These are phyloP conservation scores for Artomyces pyxidatus DNA, from an alignment of 768 basidiomycete genomes.

Conservation along the genomic window DNA sequence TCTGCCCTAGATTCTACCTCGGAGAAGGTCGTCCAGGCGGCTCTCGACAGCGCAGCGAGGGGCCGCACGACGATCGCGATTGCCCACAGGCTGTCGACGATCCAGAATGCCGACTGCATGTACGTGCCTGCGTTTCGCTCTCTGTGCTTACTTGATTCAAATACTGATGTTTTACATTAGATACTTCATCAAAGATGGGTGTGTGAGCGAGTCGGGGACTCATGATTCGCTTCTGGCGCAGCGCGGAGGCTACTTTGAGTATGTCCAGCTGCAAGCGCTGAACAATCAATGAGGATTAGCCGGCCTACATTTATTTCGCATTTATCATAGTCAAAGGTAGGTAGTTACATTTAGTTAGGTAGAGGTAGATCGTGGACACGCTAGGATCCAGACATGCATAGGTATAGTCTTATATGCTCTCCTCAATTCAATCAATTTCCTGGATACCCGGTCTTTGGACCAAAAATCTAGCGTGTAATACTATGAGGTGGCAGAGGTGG, in stretches of 20 bases:
- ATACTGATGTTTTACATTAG: not conserved
- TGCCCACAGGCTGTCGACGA: slow-evolving; percentile 80
- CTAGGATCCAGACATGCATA: too few species aligned
- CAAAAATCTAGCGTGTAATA: too few species aligned
- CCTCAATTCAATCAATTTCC: too few species aligned
- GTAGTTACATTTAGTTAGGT: too few species aligned
- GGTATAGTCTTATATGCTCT: too few species aligned
- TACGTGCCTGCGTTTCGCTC: slow-evolving; percentile 7
- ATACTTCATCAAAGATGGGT: slow-evolving; percentile 17
- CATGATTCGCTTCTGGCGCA: slow-evolving; percentile 14
- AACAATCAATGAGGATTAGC: slow-evolving; percentile 7
- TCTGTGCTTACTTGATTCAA: not conserved
- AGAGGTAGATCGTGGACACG: too few species aligned
- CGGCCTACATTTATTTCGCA: too few species aligned
- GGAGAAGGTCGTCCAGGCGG: slow-evolving; percentile 86
- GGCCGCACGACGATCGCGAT: slow-evolving; percentile 94
- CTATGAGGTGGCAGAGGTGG: too few species aligned
- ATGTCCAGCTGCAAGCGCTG: slow-evolving; percentile 15
- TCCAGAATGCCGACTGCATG: slow-evolving; percentile 32
- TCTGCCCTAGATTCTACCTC: slow-evolving; percentile 45
- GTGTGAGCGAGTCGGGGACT: slow-evolving; percentile 14
- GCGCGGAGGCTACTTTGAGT: slow-evolving; percentile 15
- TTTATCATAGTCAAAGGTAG: too few species aligned
- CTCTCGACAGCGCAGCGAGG: slow-evolving; percentile 85
- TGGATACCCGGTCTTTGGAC: too few species aligned